Evolutionary conservation across 139 green algal species (phyloP), one percentile per base, ranked within the genome.

Genomic region (Spirogloea muscicola): DNA sequence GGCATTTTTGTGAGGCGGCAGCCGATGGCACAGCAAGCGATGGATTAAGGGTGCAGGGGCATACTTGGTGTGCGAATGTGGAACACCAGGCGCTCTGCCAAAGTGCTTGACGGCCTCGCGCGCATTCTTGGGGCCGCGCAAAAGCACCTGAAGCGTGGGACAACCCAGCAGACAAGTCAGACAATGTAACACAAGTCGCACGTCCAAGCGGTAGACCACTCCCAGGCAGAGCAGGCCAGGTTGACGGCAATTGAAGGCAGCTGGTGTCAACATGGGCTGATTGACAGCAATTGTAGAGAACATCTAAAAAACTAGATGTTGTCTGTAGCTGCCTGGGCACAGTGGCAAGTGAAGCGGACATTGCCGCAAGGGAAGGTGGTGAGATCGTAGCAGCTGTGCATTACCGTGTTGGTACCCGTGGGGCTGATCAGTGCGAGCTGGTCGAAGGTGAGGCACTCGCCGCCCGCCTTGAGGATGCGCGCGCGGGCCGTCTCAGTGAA

Each of bases 101-200:
- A 98, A 98, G 90, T 99, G 94, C 89, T 94, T 96, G 75, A 91
- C 80, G 21, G 94, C 93, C 88, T 98, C 94, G 55, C 95, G 91
- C 36, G 84, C 76, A 82, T 91, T 96, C 90, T 96, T 98, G 63
- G 87, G 89, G 72, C 95, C 95, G 59, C 94, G 91, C 72, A 99
- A 87, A 83, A 99, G 86, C 27, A 97, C 84, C 67, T 82, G 69
- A 61, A 77, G 31, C 13, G 18, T 72, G 25, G 21, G 18, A 43
- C n/a, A 66, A 43, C 46, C 21, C 46, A 55, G 21, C 21, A 21
- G 21, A 21, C 21, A 21, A 55, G 21, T 31, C 46, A 55, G 21
- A 55, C 46, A 55, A 21, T 31, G 21, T 31, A 21, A 55, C 46
- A 55, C 46, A 55, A n/a, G n/a, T n/a, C n/a, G n/a, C n/a, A n/a